Evolutionary conservation across 495 filamentous ascomycete species (phyloP), one percentile per base, ranked within the genome.

Genomic region (Coniosporium apollinis): DNA sequence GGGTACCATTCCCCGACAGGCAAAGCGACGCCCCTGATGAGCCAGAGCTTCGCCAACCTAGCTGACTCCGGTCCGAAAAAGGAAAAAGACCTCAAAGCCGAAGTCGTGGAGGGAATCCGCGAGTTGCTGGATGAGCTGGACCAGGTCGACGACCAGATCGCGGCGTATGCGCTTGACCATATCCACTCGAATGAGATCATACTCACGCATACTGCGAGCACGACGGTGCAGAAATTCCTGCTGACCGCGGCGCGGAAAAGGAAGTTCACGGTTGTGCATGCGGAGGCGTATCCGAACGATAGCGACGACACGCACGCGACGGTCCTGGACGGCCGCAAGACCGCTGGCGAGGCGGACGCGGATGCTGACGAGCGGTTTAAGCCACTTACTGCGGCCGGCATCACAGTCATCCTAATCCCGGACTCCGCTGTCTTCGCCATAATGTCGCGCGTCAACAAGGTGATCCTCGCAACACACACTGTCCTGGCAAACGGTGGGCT

Each of bases 381-480:
- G 49, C 69, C 81, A 7, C 63, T 94, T 36, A 76, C 73, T 22
- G 65, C 69, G 11, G 68, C 74, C 9, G 85, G 84, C 33, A 76
- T 91, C 34, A 79, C 72, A 6, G 77, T 87, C 21, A 75, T 91
- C 40, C 62, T 81, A 19, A 76, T 92, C 24, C 75, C 85, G 15
- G 83, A 85, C 52, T 77, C 79, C 8, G 78, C 80, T 9, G 70
- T 89, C 24, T 87, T 83, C 58, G 85, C 85, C 4, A 72, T 93
- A 37, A 94, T 94, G 79, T 79, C 86, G 0, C 72, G 75, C 34
- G 81, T 92, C 47, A 91, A 86, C 63, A 94, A 94, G 62, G 85
- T 94, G 41, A 80, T 94, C 21, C 65, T 94, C 17, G 73, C 77
- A 16, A 82, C 84, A 6, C 80, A 86, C 47, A 77, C 76, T 11